phyloP scores from a whole-genome alignment of 768 basidiomycete genomes.

The Paxillus rubicundulus region DNA sequence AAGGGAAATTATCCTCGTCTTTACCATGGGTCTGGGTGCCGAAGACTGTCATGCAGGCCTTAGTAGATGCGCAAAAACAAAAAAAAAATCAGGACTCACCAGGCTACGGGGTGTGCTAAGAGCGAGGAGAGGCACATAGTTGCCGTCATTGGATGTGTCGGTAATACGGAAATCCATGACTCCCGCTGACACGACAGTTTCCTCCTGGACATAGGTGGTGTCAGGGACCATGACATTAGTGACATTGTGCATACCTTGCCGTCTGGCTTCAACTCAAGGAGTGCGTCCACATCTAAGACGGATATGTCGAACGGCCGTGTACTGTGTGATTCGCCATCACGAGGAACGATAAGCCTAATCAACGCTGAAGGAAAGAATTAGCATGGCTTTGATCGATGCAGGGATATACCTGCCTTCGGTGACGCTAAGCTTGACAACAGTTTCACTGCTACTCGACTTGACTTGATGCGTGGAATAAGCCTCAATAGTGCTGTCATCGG shows the following conservation, averaged over 20 bases:
- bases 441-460: constrained; percentile 34
- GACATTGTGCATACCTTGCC: constrained; percentile 52
- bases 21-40: constrained; percentile 49
- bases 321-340: constrained; percentile 30
- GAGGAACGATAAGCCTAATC: constrained; percentile 50
- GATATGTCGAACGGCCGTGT: constrained; percentile 53
- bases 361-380: constrained; percentile 26
- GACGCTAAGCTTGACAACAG: constrained; percentile 48
- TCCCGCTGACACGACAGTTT: constrained; percentile 62
- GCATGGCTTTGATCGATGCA: background rate
- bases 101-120: constrained; percentile 57
- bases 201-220: constrained; percentile 46
- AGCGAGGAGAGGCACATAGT: constrained; percentile 42
- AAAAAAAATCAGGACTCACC: constrained; percentile 39
- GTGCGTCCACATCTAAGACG: constrained; percentile 59
- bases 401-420: constrained; percentile 37
- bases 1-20: constrained; percentile 66
- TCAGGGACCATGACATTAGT: constrained; percentile 1
- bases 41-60: constrained; percentile 36
- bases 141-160: constrained; percentile 42
- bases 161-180: constrained; percentile 59
- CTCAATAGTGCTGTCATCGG: constrained; percentile 38
- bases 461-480: constrained; percentile 11
- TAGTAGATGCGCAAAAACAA: background rate
- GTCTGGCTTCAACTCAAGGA: constrained; percentile 66